Base-by-base conservation (phyloP, 164 flowering plant genomes). In the Pachysandra terminalis region DNA sequence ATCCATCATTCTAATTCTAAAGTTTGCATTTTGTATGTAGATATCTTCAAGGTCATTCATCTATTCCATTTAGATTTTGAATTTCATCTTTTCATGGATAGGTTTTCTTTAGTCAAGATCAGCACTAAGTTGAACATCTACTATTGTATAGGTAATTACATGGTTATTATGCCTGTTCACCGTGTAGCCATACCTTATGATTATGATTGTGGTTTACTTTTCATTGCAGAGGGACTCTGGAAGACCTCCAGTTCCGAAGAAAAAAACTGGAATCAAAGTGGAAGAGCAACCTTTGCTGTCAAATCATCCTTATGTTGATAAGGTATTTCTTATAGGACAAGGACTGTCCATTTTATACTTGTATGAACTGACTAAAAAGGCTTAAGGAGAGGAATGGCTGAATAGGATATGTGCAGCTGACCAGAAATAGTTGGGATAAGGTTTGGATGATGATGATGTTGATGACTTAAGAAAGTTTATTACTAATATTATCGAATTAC, bases 261-360 rank as follows among this genome's bases (percentile, higher is more conserved):
- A 83, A 77, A 87, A 83, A 71, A 84, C 87, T 41, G 88, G 83
- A 73, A 71, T 74, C 52, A 90, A 87, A 79, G 81, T 85, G 63
- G 99, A 89, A 81, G 96, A 95, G 68, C 86, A 86, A 65, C 81
- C 93, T 51, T 74, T 95, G 60, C 49, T 86, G 74, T 92, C 96
- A 48, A 79, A 92, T 74, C 97, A 95, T 75, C 99, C 97, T 63
- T 95, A 88, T 76, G 97, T 92, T 71, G 89, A 90, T 61, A 89
- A 80, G 97, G 99, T 91, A 84, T 41, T 58, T 56, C 32, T 55
- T 26, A 53, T 45, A 22, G 56, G 16, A 4, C 51, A 45, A 45
- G 51, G 15, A 16, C 59, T 48, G n/a, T 56, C 69, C 57, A 48
- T 49, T 4, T n/a, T 32, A 7, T 32, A 7, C 37, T 32, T 32